Percentiles rank a stretch among this genome's conserved stretches.
Evolutionary conservation across 1,139 yeast genomes (phyloP).

Genomic region (Candida sp.): DNA sequence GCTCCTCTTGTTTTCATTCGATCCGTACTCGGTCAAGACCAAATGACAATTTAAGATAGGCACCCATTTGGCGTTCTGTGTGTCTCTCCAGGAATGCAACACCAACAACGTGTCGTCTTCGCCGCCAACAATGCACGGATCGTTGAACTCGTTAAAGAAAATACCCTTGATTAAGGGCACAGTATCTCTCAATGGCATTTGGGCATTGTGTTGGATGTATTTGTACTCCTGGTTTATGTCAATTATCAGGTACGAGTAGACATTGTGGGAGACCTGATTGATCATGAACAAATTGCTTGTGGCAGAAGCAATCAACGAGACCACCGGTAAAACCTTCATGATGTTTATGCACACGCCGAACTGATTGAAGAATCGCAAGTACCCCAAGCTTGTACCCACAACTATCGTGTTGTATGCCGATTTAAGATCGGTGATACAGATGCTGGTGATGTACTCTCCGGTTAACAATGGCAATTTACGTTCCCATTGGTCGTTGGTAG

Average conservation of each 20-base stretch:
- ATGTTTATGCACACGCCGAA: conserved; percentile 46
- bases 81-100: conserved; percentile 77
- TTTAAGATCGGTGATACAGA: conserved; percentile 31
- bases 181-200: conserved; percentile 37
- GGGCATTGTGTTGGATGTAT: conserved; percentile 44
- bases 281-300: conserved; percentile 35
- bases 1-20: conserved; percentile 48
- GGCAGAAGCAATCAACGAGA: conserved; percentile 39
- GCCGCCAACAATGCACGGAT: conserved; percentile 85
- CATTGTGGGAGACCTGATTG: conserved; percentile 30
- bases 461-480: conserved; percentile 37
- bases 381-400: conserved; percentile 49
- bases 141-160: conserved; percentile 84
- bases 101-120: conserved; percentile 70
- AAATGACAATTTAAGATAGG: conserved; percentile 77
- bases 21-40: conserved; percentile 57
- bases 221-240: conserved; percentile 40
- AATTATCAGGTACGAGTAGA: conserved; percentile 41
- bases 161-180: conserved; percentile 58
- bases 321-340: conserved; percentile 43
- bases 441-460: conserved; percentile 40
- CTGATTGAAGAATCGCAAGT: conserved; percentile 42
- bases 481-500: conserved; percentile 51
- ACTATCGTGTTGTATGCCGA: conserved; percentile 33
- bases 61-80: conserved; percentile 83